phyloP scores from a whole-genome alignment of 2,329 filamentous ascomycete species.

The Aspergillus brunneoviolaceus region DNA sequence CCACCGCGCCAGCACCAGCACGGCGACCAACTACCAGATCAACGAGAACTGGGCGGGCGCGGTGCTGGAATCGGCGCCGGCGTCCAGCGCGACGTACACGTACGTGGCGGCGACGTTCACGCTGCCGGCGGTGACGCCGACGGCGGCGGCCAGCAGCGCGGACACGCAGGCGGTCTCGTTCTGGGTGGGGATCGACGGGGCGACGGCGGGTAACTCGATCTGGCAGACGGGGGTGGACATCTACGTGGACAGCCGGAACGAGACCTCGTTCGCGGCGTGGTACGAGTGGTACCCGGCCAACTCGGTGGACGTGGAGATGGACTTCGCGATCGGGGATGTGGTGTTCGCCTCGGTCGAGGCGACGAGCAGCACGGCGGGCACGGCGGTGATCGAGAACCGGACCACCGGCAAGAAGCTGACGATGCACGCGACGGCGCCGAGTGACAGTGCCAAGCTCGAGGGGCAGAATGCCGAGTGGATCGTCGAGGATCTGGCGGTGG shows the following conservation, averaged over 20 bases:
- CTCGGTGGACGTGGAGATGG: slow-evolving; percentile 7
- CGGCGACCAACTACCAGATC: neutral
- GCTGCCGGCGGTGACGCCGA: slow-evolving; percentile 8
- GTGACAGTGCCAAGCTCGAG: neutral
- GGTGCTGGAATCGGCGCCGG: neutral
- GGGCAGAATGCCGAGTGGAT: slow-evolving; percentile 17
- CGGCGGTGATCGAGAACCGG: slow-evolving; percentile 10
- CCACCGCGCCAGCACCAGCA: neutral
- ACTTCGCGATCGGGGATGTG: slow-evolving; percentile 11
- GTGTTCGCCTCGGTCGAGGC: slow-evolving; percentile 9
- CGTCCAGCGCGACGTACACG: slow-evolving; percentile 2
- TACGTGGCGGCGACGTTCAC: slow-evolving; percentile 12
- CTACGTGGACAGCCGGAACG: slow-evolving; percentile 8
- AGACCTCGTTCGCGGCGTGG: slow-evolving; percentile 10
- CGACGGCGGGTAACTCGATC: slow-evolving; percentile 7
- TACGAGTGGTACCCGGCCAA: slow-evolving; percentile 15
- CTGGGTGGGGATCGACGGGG: slow-evolving; percentile 16
- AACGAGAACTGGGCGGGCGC: slow-evolving; percentile 16
- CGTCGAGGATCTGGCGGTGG: slow-evolving; percentile 7
- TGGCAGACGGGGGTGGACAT: slow-evolving; percentile 14
- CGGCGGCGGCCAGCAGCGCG: neutral
- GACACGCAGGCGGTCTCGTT: slow-evolving; percentile 9
- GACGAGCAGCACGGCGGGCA: neutral
- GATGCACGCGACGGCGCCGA: slow-evolving; percentile 1
- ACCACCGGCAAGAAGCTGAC: slow-evolving; percentile 10